These are phyloP conservation scores for Rossbeevera mucosa DNA, from an alignment of 768 basidiomycete species.

Conservation along the genomic window DNA sequence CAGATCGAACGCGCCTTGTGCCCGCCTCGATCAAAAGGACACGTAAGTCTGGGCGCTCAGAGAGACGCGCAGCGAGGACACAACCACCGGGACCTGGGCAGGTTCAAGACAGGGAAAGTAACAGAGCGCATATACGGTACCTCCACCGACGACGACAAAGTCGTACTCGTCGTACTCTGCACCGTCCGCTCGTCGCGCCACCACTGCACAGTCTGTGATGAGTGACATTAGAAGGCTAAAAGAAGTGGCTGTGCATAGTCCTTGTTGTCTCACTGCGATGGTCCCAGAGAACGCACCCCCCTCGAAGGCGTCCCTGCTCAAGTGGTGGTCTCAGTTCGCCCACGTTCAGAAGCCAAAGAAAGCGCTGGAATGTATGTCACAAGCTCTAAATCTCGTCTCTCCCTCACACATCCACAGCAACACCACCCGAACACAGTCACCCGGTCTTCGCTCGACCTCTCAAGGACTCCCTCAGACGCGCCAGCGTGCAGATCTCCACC, in stretches of 20 bases:
- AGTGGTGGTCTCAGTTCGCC: slow-evolving; percentile 81
- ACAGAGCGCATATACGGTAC: slow-evolving; percentile 20
- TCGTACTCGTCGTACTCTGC: slow-evolving; percentile 37
- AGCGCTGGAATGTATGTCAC: slow-evolving; percentile 35
- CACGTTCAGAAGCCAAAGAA: slow-evolving; percentile 61
- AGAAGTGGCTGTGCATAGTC: slow-evolving; percentile 20
- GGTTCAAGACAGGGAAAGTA: background rate
- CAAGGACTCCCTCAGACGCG: slow-evolving; percentile 77
- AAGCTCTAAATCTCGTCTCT: slow-evolving; percentile 26
- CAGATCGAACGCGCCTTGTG: slow-evolving; percentile 41
- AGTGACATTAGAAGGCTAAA: background rate
- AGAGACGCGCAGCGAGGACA: slow-evolving; percentile 41
- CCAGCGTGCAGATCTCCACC: slow-evolving; percentile 91
- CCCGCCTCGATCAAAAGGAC: slow-evolving; percentile 39
- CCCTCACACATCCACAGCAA: slow-evolving; percentile 8
- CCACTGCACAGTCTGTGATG: background rate
- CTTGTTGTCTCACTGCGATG: slow-evolving; percentile 12
- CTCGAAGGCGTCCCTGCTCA: slow-evolving; percentile 58
- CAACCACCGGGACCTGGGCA: slow-evolving; percentile 42
- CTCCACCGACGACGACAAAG: slow-evolving; percentile 53
- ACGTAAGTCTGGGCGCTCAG: slow-evolving; percentile 32
- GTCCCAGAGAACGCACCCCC: slow-evolving; percentile 35
- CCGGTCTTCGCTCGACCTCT: slow-evolving; percentile 84
- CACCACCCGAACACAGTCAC: slow-evolving; percentile 37
- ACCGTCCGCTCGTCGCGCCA: slow-evolving; percentile 4